A percentile compares a stretch with the other conserved stretches of the same genome.
Evolutionary conservation across 371 early-diverging fungal genomes (phyloP).

Genomic region (Actinomortierella ambigua): DNA sequence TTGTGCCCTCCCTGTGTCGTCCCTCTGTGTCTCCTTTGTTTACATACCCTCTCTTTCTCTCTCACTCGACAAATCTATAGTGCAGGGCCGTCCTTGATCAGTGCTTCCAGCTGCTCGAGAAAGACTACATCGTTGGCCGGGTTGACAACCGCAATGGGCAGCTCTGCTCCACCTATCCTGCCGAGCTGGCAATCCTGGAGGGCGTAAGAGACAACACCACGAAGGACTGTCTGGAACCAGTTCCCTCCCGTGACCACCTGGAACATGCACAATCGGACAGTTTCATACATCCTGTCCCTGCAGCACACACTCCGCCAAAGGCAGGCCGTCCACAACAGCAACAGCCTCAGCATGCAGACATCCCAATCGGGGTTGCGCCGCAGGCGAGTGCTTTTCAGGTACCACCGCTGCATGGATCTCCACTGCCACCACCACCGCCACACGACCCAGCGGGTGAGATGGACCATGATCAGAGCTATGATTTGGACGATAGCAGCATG

Average conservation of each 20-base stretch:
- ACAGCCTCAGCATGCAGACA: too few species aligned
- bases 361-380: too few species aligned
- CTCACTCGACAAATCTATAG: slow-evolving; percentile 6
- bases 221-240: too few species aligned
- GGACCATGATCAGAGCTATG: slow-evolving; percentile 30
- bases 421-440: too few species aligned
- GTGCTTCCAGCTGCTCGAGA: slow-evolving; percentile 37
- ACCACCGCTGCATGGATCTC: too few species aligned
- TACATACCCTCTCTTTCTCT: not conserved
- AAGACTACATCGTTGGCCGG: slow-evolving; percentile 39
- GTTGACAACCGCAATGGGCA: slow-evolving; percentile 43
- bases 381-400: too few species aligned
- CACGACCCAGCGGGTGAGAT: too few species aligned
- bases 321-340: too few species aligned
- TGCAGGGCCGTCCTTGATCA: slow-evolving; percentile 42
- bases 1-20: not conserved
- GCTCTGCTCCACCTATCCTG: slow-evolving; percentile 42
- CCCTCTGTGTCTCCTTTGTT: not conserved
- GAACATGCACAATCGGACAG: too few species aligned
- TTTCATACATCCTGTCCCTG: too few species aligned
- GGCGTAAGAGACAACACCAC: slow-evolving; percentile 7
- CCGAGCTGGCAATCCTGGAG: slow-evolving; percentile 42
- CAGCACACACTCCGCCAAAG: too few species aligned
- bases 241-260: too few species aligned
- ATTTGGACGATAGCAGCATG: slow-evolving; percentile 38